Percentiles rank a stretch among this genome's conserved stretches.
These are phyloP conservation scores for Smittium mucronatum DNA, from an alignment of 371 early-diverging fungal species.

Conservation along the genomic window DNA sequence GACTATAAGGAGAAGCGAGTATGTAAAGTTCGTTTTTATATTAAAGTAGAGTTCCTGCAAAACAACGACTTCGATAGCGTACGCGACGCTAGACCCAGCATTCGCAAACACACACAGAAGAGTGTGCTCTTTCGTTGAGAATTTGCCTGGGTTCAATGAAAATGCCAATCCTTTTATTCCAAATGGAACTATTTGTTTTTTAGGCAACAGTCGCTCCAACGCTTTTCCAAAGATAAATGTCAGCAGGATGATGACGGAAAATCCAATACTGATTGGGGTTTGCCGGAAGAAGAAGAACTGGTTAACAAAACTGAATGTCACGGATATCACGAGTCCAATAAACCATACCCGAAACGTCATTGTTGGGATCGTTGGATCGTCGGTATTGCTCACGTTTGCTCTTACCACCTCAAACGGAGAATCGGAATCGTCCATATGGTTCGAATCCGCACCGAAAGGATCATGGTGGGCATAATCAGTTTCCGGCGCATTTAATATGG, in stretches of 20 bases:
- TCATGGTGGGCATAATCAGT: conserved; percentile 1
- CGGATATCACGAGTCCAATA: conserved; percentile 47
- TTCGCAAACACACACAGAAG: conserved; percentile 54
- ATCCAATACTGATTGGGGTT: conserved; percentile 39
- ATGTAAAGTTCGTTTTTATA: conserved; percentile 44
- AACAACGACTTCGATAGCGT: conserved; percentile 48
- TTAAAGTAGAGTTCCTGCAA: conserved; percentile 45
- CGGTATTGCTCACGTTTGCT: conserved; percentile 48
- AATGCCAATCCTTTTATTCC: conserved; percentile 29
- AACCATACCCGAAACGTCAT: conserved; percentile 63
- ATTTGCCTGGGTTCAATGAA: conserved; percentile 65
- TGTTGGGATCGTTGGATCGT: conserved; percentile 51
- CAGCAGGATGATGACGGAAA: conserved; percentile 49
- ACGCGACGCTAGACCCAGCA: conserved; percentile 48
- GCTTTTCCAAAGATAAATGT: conserved; percentile 49
- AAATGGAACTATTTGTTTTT: conserved; percentile 17
- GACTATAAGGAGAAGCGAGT: conserved; percentile 43
- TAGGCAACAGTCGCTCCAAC: conserved; percentile 37
- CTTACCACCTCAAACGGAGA: conserved; percentile 64
- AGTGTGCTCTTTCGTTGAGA: conserved; percentile 78
- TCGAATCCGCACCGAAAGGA: background rate
- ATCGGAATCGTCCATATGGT: conserved; percentile 32
- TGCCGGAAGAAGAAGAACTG: conserved; percentile 64
- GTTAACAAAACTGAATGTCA: conserved; percentile 48
- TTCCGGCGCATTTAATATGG: background rate